These are phyloP conservation scores for Trichoderma orchidacearum DNA, from an alignment of 495 filamentous ascomycete species.

Conservation along the genomic window DNA sequence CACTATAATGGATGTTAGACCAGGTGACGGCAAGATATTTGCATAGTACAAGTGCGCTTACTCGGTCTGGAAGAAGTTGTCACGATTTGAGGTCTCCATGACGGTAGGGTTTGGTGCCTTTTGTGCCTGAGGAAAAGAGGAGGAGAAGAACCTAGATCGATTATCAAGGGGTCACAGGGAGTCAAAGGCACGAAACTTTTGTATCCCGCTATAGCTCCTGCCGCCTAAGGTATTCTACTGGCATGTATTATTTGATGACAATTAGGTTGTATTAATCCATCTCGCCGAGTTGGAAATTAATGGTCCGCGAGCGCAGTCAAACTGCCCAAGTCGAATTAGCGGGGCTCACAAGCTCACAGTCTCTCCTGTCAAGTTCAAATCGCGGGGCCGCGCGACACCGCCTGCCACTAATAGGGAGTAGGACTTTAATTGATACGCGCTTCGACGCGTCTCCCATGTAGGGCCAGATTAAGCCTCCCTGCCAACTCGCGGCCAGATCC, in stretches of 20 bases:
- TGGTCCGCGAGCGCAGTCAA: too few species aligned
- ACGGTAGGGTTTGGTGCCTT: not conserved
- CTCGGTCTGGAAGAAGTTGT: slow-evolving; percentile 84
- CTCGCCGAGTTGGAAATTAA: too few species aligned
- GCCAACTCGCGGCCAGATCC: not conserved
- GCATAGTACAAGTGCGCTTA: slow-evolving; percentile 31
- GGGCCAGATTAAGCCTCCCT: not conserved
- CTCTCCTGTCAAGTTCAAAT: not conserved
- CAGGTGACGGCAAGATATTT: not conserved
- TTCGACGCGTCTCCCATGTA: not conserved
- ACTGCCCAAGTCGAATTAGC: not conserved
- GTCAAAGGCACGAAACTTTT: not conserved
- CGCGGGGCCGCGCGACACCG: not conserved
- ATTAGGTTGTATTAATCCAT: too few species aligned
- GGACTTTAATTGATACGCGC: slow-evolving; percentile 4
- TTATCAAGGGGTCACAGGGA: not conserved
- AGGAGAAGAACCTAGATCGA: not conserved
- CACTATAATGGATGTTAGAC: slow-evolving; percentile 25
- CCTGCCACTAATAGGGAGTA: too few species aligned
- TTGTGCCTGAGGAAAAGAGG: not conserved
- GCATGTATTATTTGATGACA: too few species aligned
- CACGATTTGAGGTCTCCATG: slow-evolving; percentile 16
- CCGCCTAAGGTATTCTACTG: too few species aligned
- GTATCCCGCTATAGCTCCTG: not conserved
- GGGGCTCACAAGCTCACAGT: not conserved